Conservation (phyloP, 2,329 filamentous ascomycete species). For the Microdochium paspali region DNA sequence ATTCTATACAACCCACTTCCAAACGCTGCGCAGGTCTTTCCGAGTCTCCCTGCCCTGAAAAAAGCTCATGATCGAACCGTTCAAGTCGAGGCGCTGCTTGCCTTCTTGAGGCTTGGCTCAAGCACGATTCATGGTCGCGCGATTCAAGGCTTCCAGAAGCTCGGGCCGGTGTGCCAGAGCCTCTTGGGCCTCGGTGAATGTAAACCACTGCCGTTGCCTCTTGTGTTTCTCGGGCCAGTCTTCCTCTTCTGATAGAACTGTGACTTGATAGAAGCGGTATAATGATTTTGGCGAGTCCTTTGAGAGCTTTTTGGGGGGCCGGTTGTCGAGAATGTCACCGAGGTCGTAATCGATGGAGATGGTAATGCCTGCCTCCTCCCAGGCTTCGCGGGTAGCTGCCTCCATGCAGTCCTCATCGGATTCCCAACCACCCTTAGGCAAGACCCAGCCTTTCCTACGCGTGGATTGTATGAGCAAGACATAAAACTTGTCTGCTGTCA, state of each 20-base stretch:
- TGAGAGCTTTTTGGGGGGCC: conserved; percentile 64
- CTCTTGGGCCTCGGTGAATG: conserved; percentile 70
- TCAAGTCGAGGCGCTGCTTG: neutral
- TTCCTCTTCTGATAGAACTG: conserved; percentile 74
- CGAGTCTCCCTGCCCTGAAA: neutral
- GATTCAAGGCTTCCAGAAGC: conserved; percentile 75
- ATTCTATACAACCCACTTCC: neutral
- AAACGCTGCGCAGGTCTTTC: neutral
- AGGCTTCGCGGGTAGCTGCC: conserved; percentile 83
- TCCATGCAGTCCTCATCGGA: conserved; percentile 81
- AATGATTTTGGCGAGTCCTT: conserved; percentile 52
- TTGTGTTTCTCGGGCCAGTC: conserved; percentile 95
- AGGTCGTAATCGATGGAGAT: conserved; percentile 79
- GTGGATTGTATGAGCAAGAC: conserved; percentile 93
- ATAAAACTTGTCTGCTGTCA: conserved; percentile 76
- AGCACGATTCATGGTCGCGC: conserved; percentile 51
- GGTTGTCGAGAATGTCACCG: conserved; percentile 75
- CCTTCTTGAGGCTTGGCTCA: neutral
- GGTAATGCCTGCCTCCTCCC: conserved; percentile 94
- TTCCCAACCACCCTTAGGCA: conserved; percentile 98
- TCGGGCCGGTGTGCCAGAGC: conserved; percentile 73
- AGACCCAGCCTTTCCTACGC: conserved; percentile 84
- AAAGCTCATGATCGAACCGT: neutral
- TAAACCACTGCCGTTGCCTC: conserved; percentile 83
- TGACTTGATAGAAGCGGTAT: conserved; percentile 80